A percentile compares a stretch with the other conserved stretches of the same genome.
phyloP scores from a whole-genome alignment of 768 basidiomycete genomes.

The Pholiota molesta region DNA sequence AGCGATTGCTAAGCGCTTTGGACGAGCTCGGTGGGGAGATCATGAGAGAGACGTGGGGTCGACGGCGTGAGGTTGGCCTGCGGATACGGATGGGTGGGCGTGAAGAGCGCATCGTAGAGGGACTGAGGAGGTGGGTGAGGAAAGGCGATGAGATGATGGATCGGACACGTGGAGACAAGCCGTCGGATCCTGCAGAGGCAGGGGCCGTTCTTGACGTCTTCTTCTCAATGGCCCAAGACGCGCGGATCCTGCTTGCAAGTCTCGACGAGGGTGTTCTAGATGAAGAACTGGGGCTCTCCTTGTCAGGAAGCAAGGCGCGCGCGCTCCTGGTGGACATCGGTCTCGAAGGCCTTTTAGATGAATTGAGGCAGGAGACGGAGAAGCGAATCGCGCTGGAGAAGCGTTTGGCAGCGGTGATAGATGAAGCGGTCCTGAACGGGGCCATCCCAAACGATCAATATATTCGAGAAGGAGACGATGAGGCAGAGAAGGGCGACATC shows the following conservation, averaged over 20 bases:
- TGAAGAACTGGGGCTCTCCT: constrained; percentile 21
- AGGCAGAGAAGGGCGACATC: neutral
- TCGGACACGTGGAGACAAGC: constrained; percentile 36
- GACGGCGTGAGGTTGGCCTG: constrained; percentile 69
- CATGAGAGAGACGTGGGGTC: constrained; percentile 70
- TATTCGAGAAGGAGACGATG: neutral
- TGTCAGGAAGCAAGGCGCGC: constrained; percentile 55
- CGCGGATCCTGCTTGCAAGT: constrained; percentile 27
- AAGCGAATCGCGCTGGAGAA: constrained; percentile 49
- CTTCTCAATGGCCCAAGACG: constrained; percentile 28
- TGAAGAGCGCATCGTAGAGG: constrained; percentile 64
- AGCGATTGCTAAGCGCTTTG: constrained; percentile 58
- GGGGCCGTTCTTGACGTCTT: constrained; percentile 14
- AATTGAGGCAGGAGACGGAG: constrained; percentile 59
- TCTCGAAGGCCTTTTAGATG: constrained; percentile 53
- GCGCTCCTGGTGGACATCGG: constrained; percentile 51
- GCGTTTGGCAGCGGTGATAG: constrained; percentile 23
- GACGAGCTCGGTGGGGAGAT: constrained; percentile 75
- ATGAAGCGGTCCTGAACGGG: neutral
- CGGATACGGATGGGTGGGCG: constrained; percentile 62
- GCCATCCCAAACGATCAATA: neutral
- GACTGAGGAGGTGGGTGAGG: constrained; percentile 58
- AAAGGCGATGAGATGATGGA: constrained; percentile 44
- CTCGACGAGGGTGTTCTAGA: constrained; percentile 30
- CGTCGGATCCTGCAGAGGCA: neutral